Percentiles rank a stretch among this genome's conserved stretches.
Evolutionary conservation across 1,139 yeast species (phyloP).

Genomic region (Spathaspora sp.): DNA sequence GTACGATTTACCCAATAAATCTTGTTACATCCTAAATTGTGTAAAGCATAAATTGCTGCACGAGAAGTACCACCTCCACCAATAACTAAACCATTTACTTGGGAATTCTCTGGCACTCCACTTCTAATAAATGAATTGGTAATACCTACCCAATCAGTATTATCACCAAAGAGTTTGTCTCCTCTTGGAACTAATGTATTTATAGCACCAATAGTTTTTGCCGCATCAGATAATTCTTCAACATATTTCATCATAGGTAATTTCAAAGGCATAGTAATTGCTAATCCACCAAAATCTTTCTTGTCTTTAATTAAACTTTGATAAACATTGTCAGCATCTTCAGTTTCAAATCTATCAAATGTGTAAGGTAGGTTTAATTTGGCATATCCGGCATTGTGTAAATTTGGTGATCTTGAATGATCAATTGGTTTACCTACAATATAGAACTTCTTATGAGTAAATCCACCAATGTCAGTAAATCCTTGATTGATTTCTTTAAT

Average conservation of each 20-base stretch:
- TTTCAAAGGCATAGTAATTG: conserved; percentile 89
- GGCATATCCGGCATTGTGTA: conserved; percentile 77
- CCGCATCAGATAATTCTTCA: conserved; percentile 67
- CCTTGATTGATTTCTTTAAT: conserved; percentile 61
- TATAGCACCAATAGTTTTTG: conserved; percentile 83
- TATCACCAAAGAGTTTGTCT: conserved; percentile 72
- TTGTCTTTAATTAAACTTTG: conserved; percentile 47
- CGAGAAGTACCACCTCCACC: conserved; percentile 99
- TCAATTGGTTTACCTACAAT: conserved; percentile 81
- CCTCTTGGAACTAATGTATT: conserved; percentile 73
- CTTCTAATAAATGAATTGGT: conserved; percentile 59
- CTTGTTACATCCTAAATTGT: conserved; percentile 70
- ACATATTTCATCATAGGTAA: conserved; percentile 70
- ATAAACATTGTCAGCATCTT: conserved; percentile 52
- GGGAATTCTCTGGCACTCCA: conserved; percentile 52
- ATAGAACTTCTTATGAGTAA: conserved; percentile 57
- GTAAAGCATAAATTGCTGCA: conserved; percentile 89
- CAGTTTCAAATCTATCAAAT: conserved; percentile 69
- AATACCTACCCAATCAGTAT: conserved; percentile 96
- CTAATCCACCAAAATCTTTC: conserved; percentile 76
- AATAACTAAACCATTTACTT: conserved; percentile 64
- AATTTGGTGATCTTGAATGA: conserved; percentile 84
- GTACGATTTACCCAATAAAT: conserved; percentile 87
- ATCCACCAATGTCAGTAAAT: conserved; percentile 63
- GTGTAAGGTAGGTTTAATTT: conserved; percentile 75